These are phyloP conservation scores for Bolboschoenoplectus hybrid DNA, from an alignment of 202 grass and related monocot genomes.

Conservation along the genomic window DNA sequence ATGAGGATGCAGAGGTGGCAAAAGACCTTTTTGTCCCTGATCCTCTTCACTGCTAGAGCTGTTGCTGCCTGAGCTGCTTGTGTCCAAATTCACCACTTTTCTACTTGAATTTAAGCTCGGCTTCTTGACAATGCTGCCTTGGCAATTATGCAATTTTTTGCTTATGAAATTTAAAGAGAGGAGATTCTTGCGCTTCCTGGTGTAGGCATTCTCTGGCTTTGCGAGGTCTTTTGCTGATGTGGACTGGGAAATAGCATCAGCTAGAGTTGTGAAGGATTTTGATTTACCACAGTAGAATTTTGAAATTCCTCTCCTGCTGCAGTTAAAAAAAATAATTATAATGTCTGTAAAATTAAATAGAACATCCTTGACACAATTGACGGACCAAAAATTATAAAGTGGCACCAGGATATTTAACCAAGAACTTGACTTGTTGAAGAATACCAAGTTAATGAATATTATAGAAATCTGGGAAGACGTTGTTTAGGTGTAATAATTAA, in stretches of 20 bases:
- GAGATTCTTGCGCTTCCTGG: slow-evolving; percentile 70
- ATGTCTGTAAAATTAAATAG: slow-evolving; percentile 17
- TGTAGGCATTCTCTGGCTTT: slow-evolving; percentile 56
- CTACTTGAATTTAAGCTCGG: slow-evolving; percentile 47
- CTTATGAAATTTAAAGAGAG: slow-evolving; percentile 55
- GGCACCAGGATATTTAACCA: neutral
- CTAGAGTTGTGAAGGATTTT: slow-evolving; percentile 56
- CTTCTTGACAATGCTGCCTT: slow-evolving; percentile 31
- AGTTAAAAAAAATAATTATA: slow-evolving; percentile 26
- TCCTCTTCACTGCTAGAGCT: slow-evolving; percentile 54
- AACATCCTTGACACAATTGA: slow-evolving; percentile 5
- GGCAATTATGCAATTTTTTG: slow-evolving; percentile 40
- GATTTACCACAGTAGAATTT: slow-evolving; percentile 84
- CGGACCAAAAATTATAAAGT: neutral
- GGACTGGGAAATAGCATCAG: slow-evolving; percentile 47
- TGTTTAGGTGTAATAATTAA: neutral
- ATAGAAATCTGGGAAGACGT: neutral
- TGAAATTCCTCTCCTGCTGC: slow-evolving; percentile 58
- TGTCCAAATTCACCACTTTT: slow-evolving; percentile 27
- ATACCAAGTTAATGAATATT: neutral
- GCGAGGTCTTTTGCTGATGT: slow-evolving; percentile 50
- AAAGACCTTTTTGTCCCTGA: slow-evolving; percentile 28
- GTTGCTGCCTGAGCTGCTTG: slow-evolving; percentile 89
- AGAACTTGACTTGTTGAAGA: neutral
- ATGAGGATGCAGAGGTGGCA: slow-evolving; percentile 47